Conservation (phyloP, 169 alveolate species). For the Plasmodium cynomolgi region DNA sequence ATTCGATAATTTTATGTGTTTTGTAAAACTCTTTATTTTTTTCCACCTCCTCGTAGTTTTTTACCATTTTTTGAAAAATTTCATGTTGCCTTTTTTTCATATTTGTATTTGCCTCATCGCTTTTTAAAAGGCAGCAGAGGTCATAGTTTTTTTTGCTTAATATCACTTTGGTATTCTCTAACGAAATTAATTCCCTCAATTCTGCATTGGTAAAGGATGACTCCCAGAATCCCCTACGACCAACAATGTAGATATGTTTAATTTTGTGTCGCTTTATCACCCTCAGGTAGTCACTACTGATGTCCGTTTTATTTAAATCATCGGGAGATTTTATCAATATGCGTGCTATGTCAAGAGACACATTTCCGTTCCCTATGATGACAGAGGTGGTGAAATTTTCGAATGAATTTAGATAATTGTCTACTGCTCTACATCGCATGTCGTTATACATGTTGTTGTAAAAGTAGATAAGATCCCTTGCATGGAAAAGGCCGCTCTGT, state of each 20-base stretch:
- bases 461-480: slow-evolving; percentile 29
- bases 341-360: slow-evolving; percentile 88
- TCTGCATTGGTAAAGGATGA: slow-evolving; percentile 64
- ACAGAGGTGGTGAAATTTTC: slow-evolving; percentile 49
- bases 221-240: slow-evolving; percentile 58
- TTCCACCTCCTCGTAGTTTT: slow-evolving; percentile 41
- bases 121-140: slow-evolving; percentile 30
- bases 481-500: slow-evolving; percentile 24
- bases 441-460: slow-evolving; percentile 45
- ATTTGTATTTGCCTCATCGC: slow-evolving; percentile 32
- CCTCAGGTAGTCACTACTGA: slow-evolving; percentile 22
- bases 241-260: slow-evolving; percentile 56
- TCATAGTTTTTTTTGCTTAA: slow-evolving; percentile 55
- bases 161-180: slow-evolving; percentile 38
- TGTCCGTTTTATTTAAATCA: slow-evolving; percentile 49
- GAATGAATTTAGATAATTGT: slow-evolving; percentile 34
- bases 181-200: slow-evolving; percentile 45
- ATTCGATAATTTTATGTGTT: slow-evolving; percentile 50
- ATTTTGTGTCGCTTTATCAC: slow-evolving; percentile 5
- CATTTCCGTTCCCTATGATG: slow-evolving; percentile 92
- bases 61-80: slow-evolving; percentile 48
- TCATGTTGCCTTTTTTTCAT: slow-evolving; percentile 58
- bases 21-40: slow-evolving; percentile 56
- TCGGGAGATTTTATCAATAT: slow-evolving; percentile 72
- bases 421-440: slow-evolving; percentile 29